Conservation (phyloP, 2,329 filamentous ascomycete genomes). For the Trichoderma semiorbis region DNA sequence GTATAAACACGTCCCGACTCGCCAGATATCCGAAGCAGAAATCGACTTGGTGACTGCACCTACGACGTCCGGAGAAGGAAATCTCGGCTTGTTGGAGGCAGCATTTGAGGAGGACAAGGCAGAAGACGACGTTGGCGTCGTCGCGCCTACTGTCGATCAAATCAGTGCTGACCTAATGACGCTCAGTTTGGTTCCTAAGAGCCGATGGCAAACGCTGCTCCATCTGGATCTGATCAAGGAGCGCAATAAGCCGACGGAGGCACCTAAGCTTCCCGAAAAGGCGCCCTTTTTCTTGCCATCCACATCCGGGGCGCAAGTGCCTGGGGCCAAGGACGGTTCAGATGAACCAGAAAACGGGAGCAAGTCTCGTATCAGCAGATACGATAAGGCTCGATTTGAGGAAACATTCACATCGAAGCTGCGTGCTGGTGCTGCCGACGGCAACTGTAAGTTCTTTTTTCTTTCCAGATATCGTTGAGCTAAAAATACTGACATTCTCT, state of each 20-base stretch:
- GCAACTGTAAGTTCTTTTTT: slow-evolving; percentile 55
- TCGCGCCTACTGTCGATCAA: slow-evolving; percentile 65
- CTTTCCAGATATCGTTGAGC: slow-evolving; percentile 2
- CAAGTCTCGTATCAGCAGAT: slow-evolving; percentile 65
- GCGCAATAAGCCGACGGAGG: slow-evolving; percentile 90
- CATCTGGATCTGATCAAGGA: slow-evolving; percentile 90
- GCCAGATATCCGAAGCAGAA: slow-evolving; percentile 76
- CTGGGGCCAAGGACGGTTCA: slow-evolving; percentile 33
- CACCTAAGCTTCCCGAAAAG: slow-evolving; percentile 87
- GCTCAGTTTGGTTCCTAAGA: slow-evolving; percentile 82
- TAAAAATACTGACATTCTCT: slow-evolving; percentile 23
- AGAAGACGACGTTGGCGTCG: slow-evolving; percentile 51
- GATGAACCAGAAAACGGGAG: slow-evolving; percentile 41
- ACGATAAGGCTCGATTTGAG: slow-evolving; percentile 57
- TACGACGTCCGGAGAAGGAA: slow-evolving; percentile 78
- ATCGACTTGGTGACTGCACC: slow-evolving; percentile 64
- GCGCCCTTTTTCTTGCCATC: slow-evolving; percentile 93
- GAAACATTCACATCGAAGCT: slow-evolving; percentile 58
- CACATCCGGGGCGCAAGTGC: slow-evolving; percentile 44
- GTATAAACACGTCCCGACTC: slow-evolving; percentile 83
- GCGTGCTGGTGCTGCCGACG: slow-evolving; percentile 48
- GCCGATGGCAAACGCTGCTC: slow-evolving; percentile 89
- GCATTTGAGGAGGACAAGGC: slow-evolving; percentile 59
- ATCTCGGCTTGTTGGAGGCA: slow-evolving; percentile 69
- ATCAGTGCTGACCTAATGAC: slow-evolving; percentile 81